These are phyloP conservation scores for Catharanthus roseus DNA, from an alignment of 257 asterid species.

Conservation along the genomic window DNA sequence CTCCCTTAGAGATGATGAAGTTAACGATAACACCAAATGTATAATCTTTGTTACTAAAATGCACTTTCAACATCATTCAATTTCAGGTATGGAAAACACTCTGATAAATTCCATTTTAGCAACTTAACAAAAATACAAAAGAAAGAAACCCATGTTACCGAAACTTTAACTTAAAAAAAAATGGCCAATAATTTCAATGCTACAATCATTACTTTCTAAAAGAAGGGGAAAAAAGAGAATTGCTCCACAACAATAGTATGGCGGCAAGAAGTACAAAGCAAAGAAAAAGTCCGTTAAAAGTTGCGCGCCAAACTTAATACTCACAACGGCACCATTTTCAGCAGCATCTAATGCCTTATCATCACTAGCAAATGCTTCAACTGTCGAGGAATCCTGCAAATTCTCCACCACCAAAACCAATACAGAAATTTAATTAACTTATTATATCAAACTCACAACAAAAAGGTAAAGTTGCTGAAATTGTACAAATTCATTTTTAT, in stretches of 20 bases:
- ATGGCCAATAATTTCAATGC: not conserved
- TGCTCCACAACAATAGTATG: not conserved
- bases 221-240: not conserved
- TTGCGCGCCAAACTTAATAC: slow-evolving; percentile 13
- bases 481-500: not conserved
- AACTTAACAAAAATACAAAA: not conserved
- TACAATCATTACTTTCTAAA: not conserved
- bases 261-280: not conserved
- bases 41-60: not conserved
- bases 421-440: too few species aligned
- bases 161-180: not conserved
- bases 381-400: slow-evolving; percentile 45
- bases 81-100: not conserved
- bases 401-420: not conserved
- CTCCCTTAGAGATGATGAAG: not conserved
- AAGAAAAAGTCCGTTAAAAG: not conserved
- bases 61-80: not conserved
- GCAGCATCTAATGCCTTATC: slow-evolving; percentile 68
- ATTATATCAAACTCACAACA: not conserved
- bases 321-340: slow-evolving; percentile 59
- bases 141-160: not conserved
- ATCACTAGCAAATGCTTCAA: slow-evolving; percentile 33
- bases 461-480: not conserved
- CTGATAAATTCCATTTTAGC: not conserved
- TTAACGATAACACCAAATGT: not conserved